These are phyloP conservation scores for Solanum infundibuliforme DNA, from an alignment of 257 asterid genomes.

Conservation along the genomic window DNA sequence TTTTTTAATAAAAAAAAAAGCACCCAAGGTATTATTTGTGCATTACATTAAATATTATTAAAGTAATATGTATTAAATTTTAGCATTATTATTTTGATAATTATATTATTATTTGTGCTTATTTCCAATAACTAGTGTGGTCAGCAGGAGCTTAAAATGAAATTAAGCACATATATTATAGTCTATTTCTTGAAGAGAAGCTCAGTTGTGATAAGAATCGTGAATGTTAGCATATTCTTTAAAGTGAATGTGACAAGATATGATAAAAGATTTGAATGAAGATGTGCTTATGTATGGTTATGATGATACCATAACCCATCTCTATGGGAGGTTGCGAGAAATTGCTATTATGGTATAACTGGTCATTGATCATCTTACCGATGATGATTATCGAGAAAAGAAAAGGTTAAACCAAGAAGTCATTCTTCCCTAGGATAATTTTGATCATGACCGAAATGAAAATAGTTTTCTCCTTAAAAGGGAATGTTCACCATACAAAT, in stretches of 20 bases:
- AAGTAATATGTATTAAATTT: too few relatives aligned
- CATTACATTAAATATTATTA: too few relatives aligned
- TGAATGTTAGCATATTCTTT: too few relatives aligned
- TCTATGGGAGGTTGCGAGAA: not conserved
- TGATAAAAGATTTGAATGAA: not conserved
- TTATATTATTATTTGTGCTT: too few relatives aligned
- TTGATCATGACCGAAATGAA: not conserved
- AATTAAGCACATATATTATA: not conserved
- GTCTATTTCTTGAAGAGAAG: not conserved
- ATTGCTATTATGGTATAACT: too few relatives aligned
- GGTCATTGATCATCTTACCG: not conserved
- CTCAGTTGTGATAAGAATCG: not conserved
- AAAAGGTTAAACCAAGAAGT: not conserved
- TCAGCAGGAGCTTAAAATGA: too few relatives aligned
- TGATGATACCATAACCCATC: not conserved
- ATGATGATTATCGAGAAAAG: not conserved
- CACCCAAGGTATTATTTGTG: too few relatives aligned
- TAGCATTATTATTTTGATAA: too few relatives aligned
- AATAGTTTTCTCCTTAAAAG: not conserved
- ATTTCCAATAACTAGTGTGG: too few relatives aligned
- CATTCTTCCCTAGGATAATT: not conserved
- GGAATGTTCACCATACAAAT: not conserved
- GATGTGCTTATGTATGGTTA: not conserved
- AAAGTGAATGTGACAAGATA: not conserved
- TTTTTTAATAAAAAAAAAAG: too few relatives aligned